Conservation (phyloP, 768 basidiomycete species). For the Lentinus tigrinus region DNA sequence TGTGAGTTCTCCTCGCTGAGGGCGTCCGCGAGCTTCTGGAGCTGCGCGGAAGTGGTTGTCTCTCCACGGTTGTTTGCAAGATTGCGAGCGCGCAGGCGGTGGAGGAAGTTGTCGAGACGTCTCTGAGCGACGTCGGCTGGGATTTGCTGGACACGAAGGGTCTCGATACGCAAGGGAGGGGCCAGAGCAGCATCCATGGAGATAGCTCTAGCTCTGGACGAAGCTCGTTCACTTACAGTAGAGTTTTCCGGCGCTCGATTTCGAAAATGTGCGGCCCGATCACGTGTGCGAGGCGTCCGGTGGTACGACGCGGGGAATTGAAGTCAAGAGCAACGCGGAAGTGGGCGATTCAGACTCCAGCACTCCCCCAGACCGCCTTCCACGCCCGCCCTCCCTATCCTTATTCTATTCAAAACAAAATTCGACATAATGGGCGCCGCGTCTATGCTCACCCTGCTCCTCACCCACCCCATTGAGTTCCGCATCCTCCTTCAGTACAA, state of each 20-base stretch:
- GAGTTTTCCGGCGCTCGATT: too few species aligned
- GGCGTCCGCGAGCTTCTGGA: conserved; percentile 35
- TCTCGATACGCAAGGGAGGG: conserved; percentile 28
- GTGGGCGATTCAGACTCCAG: neutral
- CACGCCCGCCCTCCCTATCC: neutral
- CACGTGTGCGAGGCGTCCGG: neutral
- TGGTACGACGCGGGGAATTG: neutral
- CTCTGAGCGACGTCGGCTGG: conserved; percentile 27
- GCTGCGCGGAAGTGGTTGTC: conserved; percentile 33
- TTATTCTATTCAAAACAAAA: neutral
- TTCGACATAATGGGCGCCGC: conserved; percentile 48
- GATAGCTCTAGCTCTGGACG: too few species aligned
- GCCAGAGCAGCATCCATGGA: conserved; percentile 29
- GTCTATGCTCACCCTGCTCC: conserved; percentile 62
- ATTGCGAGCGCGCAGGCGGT: conserved; percentile 30
- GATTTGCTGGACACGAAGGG: conserved; percentile 22
- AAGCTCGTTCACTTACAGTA: too few species aligned
- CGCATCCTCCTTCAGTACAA: conserved; percentile 80
- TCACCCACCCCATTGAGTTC: conserved; percentile 84
- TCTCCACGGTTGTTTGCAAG: conserved; percentile 32
- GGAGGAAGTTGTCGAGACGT: conserved; percentile 30
- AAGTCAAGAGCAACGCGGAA: neutral
- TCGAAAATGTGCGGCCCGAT: neutral
- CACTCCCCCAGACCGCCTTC: neutral
- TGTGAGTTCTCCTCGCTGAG: conserved; percentile 26